Conservation (phyloP, 345 rosid genomes). For the Populus simonii region DNA sequence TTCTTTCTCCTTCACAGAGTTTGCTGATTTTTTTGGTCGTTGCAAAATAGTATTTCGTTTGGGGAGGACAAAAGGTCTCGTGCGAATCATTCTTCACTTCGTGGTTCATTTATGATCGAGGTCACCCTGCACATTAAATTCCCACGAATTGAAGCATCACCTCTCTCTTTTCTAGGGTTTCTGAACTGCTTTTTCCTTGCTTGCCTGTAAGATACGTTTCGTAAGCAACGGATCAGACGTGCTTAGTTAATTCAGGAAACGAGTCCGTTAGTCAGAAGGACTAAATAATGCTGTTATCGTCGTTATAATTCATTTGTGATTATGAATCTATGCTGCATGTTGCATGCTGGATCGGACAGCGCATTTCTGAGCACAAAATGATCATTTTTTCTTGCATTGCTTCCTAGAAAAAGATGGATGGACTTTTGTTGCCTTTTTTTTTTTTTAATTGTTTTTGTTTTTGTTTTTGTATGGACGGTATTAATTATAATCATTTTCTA, state of each 20-base stretch:
- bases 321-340: no score
- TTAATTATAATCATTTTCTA: no score
- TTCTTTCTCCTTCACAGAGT: conserved; percentile 23
- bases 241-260: background rate
- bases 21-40: conserved; percentile 2
- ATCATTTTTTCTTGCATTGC: background rate
- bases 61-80: background rate
- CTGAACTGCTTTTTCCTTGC: background rate
- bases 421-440: no score
- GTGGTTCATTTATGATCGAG: background rate
- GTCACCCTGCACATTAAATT: background rate
- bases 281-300: background rate
- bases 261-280: no score
- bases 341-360: background rate
- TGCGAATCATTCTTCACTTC: background rate
- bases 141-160: background rate
- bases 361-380: background rate
- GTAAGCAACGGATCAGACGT: background rate
- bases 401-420: background rate
- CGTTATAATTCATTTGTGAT: background rate
- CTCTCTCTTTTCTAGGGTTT: background rate
- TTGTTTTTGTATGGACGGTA: no score
- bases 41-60: conserved; percentile 15
- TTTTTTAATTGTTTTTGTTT: no score
- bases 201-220: background rate